Percentiles rank a stretch among this genome's conserved stretches.
Conservation (phyloP, 306 rosid species). For the Vigna radiata region DNA sequence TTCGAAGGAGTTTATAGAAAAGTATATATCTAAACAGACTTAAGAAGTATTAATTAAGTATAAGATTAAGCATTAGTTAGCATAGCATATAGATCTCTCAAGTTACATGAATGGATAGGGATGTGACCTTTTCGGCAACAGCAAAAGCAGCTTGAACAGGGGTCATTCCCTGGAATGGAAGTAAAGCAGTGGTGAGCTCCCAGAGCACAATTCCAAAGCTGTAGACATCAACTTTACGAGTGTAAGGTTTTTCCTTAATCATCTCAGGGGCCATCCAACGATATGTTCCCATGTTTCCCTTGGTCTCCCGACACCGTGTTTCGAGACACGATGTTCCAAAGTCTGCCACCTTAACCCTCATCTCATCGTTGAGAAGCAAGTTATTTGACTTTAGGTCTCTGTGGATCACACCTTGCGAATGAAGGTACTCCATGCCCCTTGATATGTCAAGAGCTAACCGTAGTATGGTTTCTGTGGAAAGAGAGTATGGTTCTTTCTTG, state of each 20-base stretch:
- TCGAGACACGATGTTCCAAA: conserved; percentile 97
- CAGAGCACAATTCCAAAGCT: conserved; percentile 97
- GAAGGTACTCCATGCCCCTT: conserved; percentile 97
- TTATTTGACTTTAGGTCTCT: conserved; percentile 93
- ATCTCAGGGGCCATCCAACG: conserved; percentile 99
- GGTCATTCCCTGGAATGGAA: conserved; percentile 99
- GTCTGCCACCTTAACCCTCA: conserved; percentile 98
- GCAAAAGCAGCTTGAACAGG: conserved; percentile 99
- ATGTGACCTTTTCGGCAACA: conserved; percentile 89
- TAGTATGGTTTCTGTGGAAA: conserved; percentile 83
- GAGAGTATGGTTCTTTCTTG: conserved; percentile 98
- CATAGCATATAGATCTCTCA: no score
- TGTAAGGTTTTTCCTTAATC: conserved; percentile 85
- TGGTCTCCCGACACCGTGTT: conserved; percentile 84
- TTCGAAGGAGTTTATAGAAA: no score
- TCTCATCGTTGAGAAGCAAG: conserved; percentile 93
- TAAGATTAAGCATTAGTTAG: no score
- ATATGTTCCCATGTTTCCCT: conserved; percentile 97
- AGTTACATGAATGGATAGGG: not conserved
- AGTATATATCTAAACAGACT: no score
- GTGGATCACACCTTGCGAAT: conserved; percentile 96
- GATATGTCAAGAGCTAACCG: conserved; percentile 97
- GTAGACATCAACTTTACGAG: conserved; percentile 93
- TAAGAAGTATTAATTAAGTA: not conserved
- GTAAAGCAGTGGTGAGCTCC: conserved; percentile 93